Percentiles rank a stretch among this genome's conserved stretches.
Conservation (phyloP, 2,329 filamentous ascomycete species). For the Basipetospora sp. region DNA sequence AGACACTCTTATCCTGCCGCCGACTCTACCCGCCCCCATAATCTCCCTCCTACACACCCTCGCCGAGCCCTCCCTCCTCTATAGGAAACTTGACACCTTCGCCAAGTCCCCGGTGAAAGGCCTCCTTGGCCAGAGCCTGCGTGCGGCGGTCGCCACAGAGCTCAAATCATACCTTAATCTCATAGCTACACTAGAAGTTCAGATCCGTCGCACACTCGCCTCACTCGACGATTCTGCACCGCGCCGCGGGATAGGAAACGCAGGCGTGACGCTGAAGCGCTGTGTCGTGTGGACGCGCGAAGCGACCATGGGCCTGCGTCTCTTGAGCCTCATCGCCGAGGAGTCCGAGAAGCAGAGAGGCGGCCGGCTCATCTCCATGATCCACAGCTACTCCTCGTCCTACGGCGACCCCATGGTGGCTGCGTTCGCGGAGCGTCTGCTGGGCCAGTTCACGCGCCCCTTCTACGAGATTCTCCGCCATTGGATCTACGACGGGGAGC, state of each 20-base stretch:
- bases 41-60: slow-evolving; percentile 77
- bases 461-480: slow-evolving; percentile 93
- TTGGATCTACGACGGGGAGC: slow-evolving; percentile 97
- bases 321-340: slow-evolving; percentile 90
- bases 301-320: slow-evolving; percentile 81
- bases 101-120: slow-evolving; percentile 69
- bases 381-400: slow-evolving; percentile 82
- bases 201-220: slow-evolving; percentile 70
- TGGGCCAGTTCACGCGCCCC: slow-evolving; percentile 74
- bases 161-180: slow-evolving; percentile 78
- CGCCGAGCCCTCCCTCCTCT: slow-evolving; percentile 86
- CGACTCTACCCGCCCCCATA: slow-evolving; percentile 67
- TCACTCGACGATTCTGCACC: slow-evolving; percentile 55
- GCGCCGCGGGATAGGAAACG: slow-evolving; percentile 60
- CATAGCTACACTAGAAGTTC: slow-evolving; percentile 80
- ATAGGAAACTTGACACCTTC: slow-evolving; percentile 65
- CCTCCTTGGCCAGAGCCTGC: slow-evolving; percentile 79
- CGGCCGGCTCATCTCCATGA: slow-evolving; percentile 81
- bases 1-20: slow-evolving; percentile 58
- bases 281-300: slow-evolving; percentile 96
- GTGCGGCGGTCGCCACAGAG: slow-evolving; percentile 72
- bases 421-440: slow-evolving; percentile 76
- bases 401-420: slow-evolving; percentile 92
- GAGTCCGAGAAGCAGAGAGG: slow-evolving; percentile 72
- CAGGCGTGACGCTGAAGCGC: slow-evolving; percentile 83